Conservation (phyloP, 1,284 basidiomycete species). For the Anthracocystis setariae region DNA sequence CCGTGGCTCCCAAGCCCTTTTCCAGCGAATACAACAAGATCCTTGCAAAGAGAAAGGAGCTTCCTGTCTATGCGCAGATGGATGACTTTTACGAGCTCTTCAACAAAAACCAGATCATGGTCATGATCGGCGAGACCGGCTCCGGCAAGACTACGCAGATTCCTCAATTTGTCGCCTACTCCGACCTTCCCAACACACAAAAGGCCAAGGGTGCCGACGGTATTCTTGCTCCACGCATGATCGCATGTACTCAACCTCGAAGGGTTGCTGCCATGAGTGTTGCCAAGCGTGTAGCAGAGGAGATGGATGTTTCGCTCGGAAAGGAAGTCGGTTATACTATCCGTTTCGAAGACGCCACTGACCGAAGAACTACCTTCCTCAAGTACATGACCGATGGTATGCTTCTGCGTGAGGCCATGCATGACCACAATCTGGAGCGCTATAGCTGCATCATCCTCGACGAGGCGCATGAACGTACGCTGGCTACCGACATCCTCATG, state of each 20-base stretch:
- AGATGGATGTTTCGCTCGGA: slow-evolving; percentile 94
- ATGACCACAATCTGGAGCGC: slow-evolving; percentile 85
- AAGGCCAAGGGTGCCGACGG: slow-evolving; percentile 59
- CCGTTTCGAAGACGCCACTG: slow-evolving; percentile 97
- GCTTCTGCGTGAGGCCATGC: slow-evolving; percentile 93
- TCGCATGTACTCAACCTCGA: slow-evolving; percentile 96
- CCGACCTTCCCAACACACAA: slow-evolving; percentile 82
- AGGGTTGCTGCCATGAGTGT: slow-evolving; percentile 98
- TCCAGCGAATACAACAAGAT: slow-evolving; percentile 87
- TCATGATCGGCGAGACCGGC: slow-evolving; percentile 98
- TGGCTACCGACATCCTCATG: slow-evolving; percentile 99
- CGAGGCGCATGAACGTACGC: slow-evolving; percentile 97
- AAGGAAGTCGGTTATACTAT: slow-evolving; percentile 97
- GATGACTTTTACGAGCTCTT: slow-evolving; percentile 89
- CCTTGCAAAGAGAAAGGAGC: slow-evolving; percentile 81
- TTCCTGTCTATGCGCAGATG: slow-evolving; percentile 95
- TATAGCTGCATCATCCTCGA: slow-evolving; percentile 99
- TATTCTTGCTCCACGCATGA: slow-evolving; percentile 79
- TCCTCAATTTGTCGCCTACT: slow-evolving; percentile 93
- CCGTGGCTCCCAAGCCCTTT: slow-evolving; percentile 73
- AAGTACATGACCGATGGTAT: slow-evolving; percentile 99
- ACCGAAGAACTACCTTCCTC: slow-evolving; percentile 56
- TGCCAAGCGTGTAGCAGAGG: slow-evolving; percentile 96
- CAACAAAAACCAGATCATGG: slow-evolving; percentile 84
- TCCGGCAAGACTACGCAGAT: slow-evolving; percentile 99